Evolutionary conservation across 2,329 filamentous ascomycete genomes (phyloP).

Genomic region (Tolypocladium ovalisporum): DNA sequence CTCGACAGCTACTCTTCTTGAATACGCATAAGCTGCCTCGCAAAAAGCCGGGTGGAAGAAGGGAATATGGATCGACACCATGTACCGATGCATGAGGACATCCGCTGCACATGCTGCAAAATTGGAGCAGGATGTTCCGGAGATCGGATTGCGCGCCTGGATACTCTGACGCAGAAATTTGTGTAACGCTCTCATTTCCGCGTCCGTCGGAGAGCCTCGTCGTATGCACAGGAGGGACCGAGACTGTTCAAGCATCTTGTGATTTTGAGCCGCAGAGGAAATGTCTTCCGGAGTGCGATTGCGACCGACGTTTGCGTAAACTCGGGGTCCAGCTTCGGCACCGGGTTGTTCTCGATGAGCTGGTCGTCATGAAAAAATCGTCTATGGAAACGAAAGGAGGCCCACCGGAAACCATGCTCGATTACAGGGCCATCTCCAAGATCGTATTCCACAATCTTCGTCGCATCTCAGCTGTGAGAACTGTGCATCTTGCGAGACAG

Average conservation of each 20-base stretch:
- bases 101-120: neutral
- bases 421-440: slow-evolving; percentile 33
- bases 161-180: slow-evolving; percentile 25
- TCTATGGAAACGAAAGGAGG: slow-evolving; percentile 30
- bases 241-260: slow-evolving; percentile 32
- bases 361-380: slow-evolving; percentile 41
- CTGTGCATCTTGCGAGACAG: slow-evolving; percentile 22
- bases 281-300: slow-evolving; percentile 29
- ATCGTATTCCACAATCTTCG: slow-evolving; percentile 42
- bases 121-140: slow-evolving; percentile 3
- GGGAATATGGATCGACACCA: slow-evolving; percentile 43
- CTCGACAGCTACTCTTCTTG: slow-evolving; percentile 36
- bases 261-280: slow-evolving; percentile 31
- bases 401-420: slow-evolving; percentile 26
- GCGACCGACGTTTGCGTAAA: slow-evolving; percentile 28
- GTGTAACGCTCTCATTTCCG: slow-evolving; percentile 29
- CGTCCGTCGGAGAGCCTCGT: slow-evolving; percentile 30
- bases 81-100: neutral
- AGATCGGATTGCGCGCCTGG: slow-evolving; percentile 9
- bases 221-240: slow-evolving; percentile 24
- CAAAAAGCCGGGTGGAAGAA: slow-evolving; percentile 30
- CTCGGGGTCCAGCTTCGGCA: slow-evolving; percentile 18
- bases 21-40: slow-evolving; percentile 37
- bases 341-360: slow-evolving; percentile 19
- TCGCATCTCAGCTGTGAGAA: slow-evolving; percentile 32